Conservation (phyloP, 352 stramenopile species). For the Pythium periplocum region DNA sequence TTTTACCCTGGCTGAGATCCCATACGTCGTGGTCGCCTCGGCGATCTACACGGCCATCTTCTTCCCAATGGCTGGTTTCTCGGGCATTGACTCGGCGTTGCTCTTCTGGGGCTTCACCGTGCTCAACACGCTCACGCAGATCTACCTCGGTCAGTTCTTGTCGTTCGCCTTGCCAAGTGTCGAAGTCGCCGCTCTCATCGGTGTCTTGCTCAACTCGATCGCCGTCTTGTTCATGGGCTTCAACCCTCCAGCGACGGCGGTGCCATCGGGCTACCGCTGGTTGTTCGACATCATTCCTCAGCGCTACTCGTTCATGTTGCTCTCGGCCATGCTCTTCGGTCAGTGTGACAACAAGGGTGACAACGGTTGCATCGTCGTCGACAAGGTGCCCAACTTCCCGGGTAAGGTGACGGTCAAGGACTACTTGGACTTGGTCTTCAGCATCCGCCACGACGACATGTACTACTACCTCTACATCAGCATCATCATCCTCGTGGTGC, state of each 20-base stretch:
- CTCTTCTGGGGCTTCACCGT: conserved; percentile 14
- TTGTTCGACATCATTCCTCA: conserved; percentile 21
- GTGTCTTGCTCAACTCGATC: conserved; percentile 24
- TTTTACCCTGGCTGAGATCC: conserved; percentile 58
- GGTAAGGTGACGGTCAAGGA: conserved; percentile 4
- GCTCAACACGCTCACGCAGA: conserved; percentile 13
- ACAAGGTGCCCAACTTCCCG: conserved; percentile 8
- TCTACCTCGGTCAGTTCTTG: conserved; percentile 18
- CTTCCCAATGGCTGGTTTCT: conserved; percentile 27
- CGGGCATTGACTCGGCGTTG: conserved; percentile 9
- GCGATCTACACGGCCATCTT: conserved; percentile 24
- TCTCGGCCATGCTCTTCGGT: conserved; percentile 17
- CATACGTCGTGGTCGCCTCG: conserved; percentile 18
- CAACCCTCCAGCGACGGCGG: conserved; percentile 20
- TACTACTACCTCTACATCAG: conserved; percentile 38
- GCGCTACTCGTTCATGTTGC: conserved; percentile 19
- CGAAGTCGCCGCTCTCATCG: conserved; percentile 16
- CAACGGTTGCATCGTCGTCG: conserved; percentile 6
- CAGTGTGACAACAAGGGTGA: conserved; percentile 8
- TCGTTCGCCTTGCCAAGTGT: conserved; percentile 17
- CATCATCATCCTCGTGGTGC: conserved; percentile 14
- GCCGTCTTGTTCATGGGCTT: conserved; percentile 42
- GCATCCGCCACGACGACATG: conserved; percentile 45
- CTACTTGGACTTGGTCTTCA: conserved; percentile 30
- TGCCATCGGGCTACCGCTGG: conserved; percentile 22